These are phyloP conservation scores for Cercospora brassicicola DNA, from an alignment of 2,329 filamentous ascomycete species.

Conservation along the genomic window DNA sequence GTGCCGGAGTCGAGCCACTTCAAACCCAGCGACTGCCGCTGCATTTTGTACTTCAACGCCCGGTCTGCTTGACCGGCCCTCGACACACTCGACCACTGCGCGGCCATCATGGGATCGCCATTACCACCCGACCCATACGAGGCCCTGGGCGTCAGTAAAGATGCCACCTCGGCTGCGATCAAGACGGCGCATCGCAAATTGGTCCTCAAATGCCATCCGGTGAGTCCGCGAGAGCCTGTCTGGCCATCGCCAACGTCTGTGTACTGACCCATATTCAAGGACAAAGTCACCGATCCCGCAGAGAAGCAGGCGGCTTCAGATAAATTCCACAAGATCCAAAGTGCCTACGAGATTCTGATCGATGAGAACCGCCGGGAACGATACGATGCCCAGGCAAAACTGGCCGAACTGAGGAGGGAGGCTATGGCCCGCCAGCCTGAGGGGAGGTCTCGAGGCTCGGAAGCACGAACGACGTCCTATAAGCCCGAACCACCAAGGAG, in stretches of 20 bases:
- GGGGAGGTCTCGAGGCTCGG: conserved; percentile 21
- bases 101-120: conserved; percentile 24
- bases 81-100: neutral
- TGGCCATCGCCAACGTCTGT: neutral
- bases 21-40: conserved; percentile 4
- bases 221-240: neutral
- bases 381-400: conserved; percentile 74
- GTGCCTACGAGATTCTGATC: conserved; percentile 86
- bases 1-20: neutral
- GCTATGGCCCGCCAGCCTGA: conserved; percentile 45
- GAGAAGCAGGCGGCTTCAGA: conserved; percentile 76
- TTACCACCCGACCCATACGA: conserved; percentile 75
- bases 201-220: conserved; percentile 75
- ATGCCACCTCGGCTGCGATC: conserved; percentile 75
- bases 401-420: conserved; percentile 64
- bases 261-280: conserved; percentile 25
- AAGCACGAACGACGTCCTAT: conserved; percentile 21
- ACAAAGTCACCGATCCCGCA: conserved; percentile 66
- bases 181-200: conserved; percentile 89
- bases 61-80: conserved; percentile 21
- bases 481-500: conserved; percentile 18
- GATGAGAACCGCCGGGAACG: conserved; percentile 70
- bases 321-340: conserved; percentile 88
- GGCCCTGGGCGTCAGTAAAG: conserved; percentile 69
- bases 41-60: conserved; percentile 8